Base-by-base conservation (phyloP, 768 basidiomycete species). In the Lentinula sp. region DNA sequence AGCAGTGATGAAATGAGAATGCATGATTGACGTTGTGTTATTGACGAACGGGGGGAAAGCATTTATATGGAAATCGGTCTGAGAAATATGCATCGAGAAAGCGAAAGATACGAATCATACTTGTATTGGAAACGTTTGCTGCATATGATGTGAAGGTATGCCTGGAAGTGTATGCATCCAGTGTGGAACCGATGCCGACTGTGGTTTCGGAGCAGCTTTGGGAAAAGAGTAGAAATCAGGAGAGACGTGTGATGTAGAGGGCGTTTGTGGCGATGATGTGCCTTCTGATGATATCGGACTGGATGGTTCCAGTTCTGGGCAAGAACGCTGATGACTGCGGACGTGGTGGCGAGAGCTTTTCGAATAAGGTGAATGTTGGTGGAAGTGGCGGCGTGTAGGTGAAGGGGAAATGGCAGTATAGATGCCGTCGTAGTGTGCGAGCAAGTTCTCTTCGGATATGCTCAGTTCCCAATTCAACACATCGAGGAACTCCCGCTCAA, bases 401-500 rank as follows among this genome's bases (percentile, higher is more conserved):
- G 48, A 63, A 60, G 18, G 63, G 40, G 48, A 10, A 51, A 55
- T 53, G 56, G 59, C 35, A 56, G 60, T 45, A 35, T 28, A 52
- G n/a, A 64, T 54, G 37, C 74, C 76, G 51, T 78, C 75, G 62
- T 82, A 78, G 64, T 82, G 79, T 56, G 70, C 72, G 53, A 90
- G 78, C 61, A 91, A 64, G 67, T 90, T 88, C 43, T 76, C 76
- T 66, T 90, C 88, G 58, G 80, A 73, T 64, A 91, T 72, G 60
- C 79, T 76, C 43, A 91, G 80, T 68, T 91, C 85, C 66, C 87
- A 91, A 70, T 89, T 86, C 63, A 91, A 80, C 42, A 91, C 89
- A 64, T 88, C 87, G 52, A 91, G 81, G 71, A 88, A 90, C 73
- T 91, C 89, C 67, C 89, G 84, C 73, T 91, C 89, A 68, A 91